Base-by-base conservation (phyloP, 768 basidiomycete genomes). In the Lactifluus echinatus region DNA sequence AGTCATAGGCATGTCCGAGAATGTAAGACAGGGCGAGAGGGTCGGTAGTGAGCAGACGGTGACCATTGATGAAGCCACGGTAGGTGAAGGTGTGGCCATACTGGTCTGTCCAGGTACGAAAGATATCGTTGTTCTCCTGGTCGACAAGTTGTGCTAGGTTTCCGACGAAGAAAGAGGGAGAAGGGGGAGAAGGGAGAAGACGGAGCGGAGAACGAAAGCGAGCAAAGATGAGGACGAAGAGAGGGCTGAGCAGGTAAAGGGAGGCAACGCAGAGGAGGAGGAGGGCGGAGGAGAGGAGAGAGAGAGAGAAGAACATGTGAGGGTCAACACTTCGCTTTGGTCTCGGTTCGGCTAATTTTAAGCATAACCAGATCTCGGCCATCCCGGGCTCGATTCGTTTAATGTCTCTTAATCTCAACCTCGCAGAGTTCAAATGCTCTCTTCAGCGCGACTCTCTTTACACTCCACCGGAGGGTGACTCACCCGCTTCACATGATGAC, bases 1-100 rank as follows among this genome's bases (percentile, higher is more conserved):
- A 83, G 55, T 78, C 72, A 58, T 83, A 79, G 0, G 80, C 73
- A 50, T 77, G 74, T 8, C 72, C 69, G 47, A 87, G 75, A 44
- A 88, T 80, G 55, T 84, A 77, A 3, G 75, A 71, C 37, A 86
- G 66, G 1, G 83, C 82, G 19, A 72, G 67, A 3, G 79, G 77
- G 68, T 85, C 84, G 47, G 76, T 77, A 7, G 81, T 82, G 68
- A 82, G 72, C 56, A 86, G 72, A 23, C 84, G 71, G 46, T 73
- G 72, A 2, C 76, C 79, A 34, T 76, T 73, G 53, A 79, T 64
- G 69, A 80, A 82, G 50, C 78, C 77, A 44, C 73, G 73, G 68
- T 80, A 82, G 37, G 74, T 73, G 56, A 78, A 81, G 33, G 75
- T 79, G 39, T 72, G 65, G 19, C 80, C 82, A 50, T 79, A 78